Evolutionary conservation across 208 protist genomes (phyloP).

Genomic region (Leishmania tropica): DNA sequence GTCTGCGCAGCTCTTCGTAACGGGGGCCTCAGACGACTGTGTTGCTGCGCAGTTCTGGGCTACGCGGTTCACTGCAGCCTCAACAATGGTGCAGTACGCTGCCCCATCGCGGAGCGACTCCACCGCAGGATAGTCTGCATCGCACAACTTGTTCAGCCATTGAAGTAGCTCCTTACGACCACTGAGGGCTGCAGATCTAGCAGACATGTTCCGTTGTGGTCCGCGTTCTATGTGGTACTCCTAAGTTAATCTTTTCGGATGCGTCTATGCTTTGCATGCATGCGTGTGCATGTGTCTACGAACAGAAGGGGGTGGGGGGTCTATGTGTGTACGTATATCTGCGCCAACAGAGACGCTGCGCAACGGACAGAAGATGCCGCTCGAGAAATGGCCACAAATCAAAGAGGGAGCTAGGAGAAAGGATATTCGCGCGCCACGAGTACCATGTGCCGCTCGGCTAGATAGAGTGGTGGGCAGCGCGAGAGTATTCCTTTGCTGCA

Average conservation of each 20-base stretch:
- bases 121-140: slow-evolving; percentile 73
- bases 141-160: slow-evolving; percentile 86
- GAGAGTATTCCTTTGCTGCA: background rate
- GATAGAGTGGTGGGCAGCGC: background rate
- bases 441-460: background rate
- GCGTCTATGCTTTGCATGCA: slow-evolving; percentile 1
- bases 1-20: slow-evolving; percentile 22
- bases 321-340: slow-evolving; percentile 3
- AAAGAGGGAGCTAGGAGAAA: background rate
- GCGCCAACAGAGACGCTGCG: background rate
- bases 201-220: slow-evolving; percentile 5
- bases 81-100: slow-evolving; percentile 81
- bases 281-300: background rate
- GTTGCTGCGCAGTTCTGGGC: slow-evolving; percentile 55
- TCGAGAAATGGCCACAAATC: background rate
- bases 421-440: background rate
- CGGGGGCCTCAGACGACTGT: slow-evolving; percentile 32
- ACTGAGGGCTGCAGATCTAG: slow-evolving; percentile 30
- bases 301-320: background rate
- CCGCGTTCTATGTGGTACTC: background rate
- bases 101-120: slow-evolving; percentile 83
- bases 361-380: background rate
- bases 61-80: slow-evolving; percentile 67
- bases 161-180: slow-evolving; percentile 73
- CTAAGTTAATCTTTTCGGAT: background rate